phyloP scores from a whole-genome alignment of 73 alveolate species.

The Urostyla sp. region DNA sequence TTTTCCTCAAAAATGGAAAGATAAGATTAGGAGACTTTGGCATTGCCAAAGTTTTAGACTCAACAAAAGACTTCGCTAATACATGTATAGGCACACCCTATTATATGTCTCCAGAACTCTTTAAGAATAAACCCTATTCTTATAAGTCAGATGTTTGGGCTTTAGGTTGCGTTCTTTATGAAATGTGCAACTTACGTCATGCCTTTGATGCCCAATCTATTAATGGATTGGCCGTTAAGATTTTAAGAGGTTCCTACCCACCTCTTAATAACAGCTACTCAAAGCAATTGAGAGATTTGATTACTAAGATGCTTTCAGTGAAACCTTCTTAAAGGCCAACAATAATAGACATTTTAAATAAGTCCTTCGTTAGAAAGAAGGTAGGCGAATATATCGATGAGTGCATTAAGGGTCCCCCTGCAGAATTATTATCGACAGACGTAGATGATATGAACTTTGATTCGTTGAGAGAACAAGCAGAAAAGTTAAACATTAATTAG shows the following conservation, averaged over 20 bases:
- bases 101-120: constrained; percentile 99
- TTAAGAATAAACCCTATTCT: constrained; percentile 95
- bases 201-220: constrained; percentile 98
- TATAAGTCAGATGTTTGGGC: constrained; percentile 99
- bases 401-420: constrained; percentile 83
- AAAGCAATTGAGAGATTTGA: constrained; percentile 89
- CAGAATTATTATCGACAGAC: constrained; percentile 79
- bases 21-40: constrained; percentile 99
- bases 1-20: constrained; percentile 95
- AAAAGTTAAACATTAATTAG: constrained; percentile 59
- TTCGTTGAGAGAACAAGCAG: constrained; percentile 93
- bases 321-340: constrained; percentile 96
- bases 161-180: constrained; percentile 98
- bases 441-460: constrained; percentile 94
- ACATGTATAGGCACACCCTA: constrained; percentile 98
- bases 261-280: constrained; percentile 92
- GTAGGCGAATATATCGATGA: constrained; percentile 89
- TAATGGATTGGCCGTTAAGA: constrained; percentile 98
- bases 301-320: constrained; percentile 90
- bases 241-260: constrained; percentile 95
- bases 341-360: constrained; percentile 91
- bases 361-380: constrained; percentile 88
- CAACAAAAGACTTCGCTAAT: constrained; percentile 97
- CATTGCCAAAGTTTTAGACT: constrained; percentile 96
- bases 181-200: constrained; percentile 96